These are phyloP conservation scores for Pyrus hybrid DNA, from an alignment of 331 rosid species.

Conservation along the genomic window DNA sequence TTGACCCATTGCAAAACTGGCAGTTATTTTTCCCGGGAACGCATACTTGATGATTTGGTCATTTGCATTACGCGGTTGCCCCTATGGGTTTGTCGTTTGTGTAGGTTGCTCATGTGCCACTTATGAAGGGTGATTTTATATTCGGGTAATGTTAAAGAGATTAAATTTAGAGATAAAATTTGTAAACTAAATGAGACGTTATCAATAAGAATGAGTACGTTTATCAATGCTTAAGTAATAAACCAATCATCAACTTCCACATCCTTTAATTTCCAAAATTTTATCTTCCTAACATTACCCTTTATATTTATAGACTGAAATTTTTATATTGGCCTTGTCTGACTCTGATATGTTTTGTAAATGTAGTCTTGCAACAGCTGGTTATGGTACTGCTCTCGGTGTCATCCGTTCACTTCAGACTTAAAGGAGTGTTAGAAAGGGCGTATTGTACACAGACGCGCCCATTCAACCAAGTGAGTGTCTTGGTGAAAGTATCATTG, in stretches of 20 bases:
- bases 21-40: slow-evolving; percentile 34
- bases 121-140: too few species aligned
- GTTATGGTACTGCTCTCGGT: slow-evolving; percentile 96
- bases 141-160: too few species aligned
- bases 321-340: neutral
- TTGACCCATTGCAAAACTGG: slow-evolving; percentile 98
- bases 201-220: too few species aligned
- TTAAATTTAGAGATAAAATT: too few species aligned
- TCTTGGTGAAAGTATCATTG: neutral
- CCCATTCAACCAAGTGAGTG: slow-evolving; percentile 84
- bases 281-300: too few species aligned
- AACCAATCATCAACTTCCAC: too few species aligned
- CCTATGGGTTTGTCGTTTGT: too few species aligned
- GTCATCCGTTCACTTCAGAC: slow-evolving; percentile 81
- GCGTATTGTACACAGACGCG: slow-evolving; percentile 97
- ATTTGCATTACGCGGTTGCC: too few species aligned
- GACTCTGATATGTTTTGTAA: neutral
- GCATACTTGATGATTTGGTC: neutral
- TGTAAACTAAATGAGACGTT: too few species aligned
- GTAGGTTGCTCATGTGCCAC: too few species aligned
- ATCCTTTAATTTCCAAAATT: too few species aligned
- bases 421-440: slow-evolving; percentile 60
- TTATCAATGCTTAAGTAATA: too few species aligned
- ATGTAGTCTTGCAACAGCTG: slow-evolving; percentile 86
- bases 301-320: neutral